These are phyloP conservation scores for Verticillium alfalfae DNA, from an alignment of 2,329 filamentous ascomycete species.

Conservation along the genomic window DNA sequence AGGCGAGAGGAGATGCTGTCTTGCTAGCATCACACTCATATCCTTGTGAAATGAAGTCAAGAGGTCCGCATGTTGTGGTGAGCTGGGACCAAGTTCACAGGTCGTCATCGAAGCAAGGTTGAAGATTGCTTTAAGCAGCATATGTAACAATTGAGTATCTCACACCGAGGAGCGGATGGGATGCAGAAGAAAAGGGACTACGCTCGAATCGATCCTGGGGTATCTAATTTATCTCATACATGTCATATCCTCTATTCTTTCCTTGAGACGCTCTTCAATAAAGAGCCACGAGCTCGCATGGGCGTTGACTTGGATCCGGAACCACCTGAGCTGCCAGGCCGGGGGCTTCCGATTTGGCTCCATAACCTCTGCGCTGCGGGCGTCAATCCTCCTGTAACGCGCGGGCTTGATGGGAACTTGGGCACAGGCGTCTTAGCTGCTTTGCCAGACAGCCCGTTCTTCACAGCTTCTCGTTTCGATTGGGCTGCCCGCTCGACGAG, in stretches of 20 bases:
- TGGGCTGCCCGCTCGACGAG: slow-evolving; percentile 80
- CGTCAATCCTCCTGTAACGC: slow-evolving; percentile 54
- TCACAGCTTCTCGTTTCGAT: slow-evolving; percentile 60
- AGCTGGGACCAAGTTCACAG: background rate
- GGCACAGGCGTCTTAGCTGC: slow-evolving; percentile 58
- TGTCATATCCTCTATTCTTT: slow-evolving; percentile 9
- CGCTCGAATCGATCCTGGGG: background rate
- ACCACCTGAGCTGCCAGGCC: slow-evolving; percentile 26
- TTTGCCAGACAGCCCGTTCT: slow-evolving; percentile 55
- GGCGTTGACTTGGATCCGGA: slow-evolving; percentile 31
- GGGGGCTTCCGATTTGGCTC: slow-evolving; percentile 48
- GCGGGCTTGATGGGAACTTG: slow-evolving; percentile 62
- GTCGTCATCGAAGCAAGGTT: background rate
- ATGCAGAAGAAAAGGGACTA: background rate
- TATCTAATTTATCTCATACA: background rate
- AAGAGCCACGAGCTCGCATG: slow-evolving; percentile 29
- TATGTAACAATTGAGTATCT: background rate
- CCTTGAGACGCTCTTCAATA: slow-evolving; percentile 26
- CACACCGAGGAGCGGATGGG: background rate
- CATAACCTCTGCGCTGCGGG: slow-evolving; percentile 68
- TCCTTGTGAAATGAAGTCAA: background rate
- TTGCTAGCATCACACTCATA: background rate
- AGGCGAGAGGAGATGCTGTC: background rate
- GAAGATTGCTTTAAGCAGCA: background rate
- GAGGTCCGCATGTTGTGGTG: background rate